phyloP scores from a whole-genome alignment of 129 eudicot species.

The Helianthus tuberosus region DNA sequence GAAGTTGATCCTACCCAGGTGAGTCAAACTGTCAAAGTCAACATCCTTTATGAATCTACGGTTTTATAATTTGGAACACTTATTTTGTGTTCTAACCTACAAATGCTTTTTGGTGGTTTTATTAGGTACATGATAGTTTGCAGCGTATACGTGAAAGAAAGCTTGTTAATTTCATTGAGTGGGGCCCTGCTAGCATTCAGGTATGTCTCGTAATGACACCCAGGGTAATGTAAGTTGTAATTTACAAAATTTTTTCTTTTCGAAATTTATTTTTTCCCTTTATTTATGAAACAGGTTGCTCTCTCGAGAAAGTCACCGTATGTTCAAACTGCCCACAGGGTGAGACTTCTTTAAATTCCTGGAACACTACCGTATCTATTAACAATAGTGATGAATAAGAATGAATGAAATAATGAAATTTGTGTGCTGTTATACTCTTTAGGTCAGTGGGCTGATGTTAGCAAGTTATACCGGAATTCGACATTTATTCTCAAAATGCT shows the following conservation, averaged over 20 bases:
- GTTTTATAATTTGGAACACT: neutral
- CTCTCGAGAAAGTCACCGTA: conserved; percentile 99
- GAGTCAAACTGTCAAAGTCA: conserved; percentile 1
- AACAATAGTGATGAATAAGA: neutral
- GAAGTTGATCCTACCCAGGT: conserved; percentile 99
- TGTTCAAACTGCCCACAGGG: conserved; percentile 98
- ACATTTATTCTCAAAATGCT: conserved; percentile 83
- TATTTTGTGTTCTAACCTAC: neutral
- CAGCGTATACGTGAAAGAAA: conserved; percentile 95
- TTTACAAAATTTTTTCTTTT: neutral
- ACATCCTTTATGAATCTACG: neutral
- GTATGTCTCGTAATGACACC: conserved; percentile 27
- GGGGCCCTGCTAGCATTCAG: conserved; percentile 99
- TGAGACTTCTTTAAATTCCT: conserved; percentile 26
- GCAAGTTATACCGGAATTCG: conserved; percentile 98
- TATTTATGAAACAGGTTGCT: conserved; percentile 67
- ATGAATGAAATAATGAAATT: neutral
- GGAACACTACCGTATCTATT: neutral
- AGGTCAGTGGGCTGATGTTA: conserved; percentile 95
- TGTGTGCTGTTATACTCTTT: neutral
- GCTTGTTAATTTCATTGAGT: conserved; percentile 96
- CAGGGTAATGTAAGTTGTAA: neutral
- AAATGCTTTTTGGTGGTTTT: conserved; percentile 16
- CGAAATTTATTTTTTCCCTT: conserved; percentile 3
- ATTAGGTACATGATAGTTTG: conserved; percentile 94